Conservation (phyloP, 495 filamentous ascomycete genomes). For the Penicillium roqueforti region DNA sequence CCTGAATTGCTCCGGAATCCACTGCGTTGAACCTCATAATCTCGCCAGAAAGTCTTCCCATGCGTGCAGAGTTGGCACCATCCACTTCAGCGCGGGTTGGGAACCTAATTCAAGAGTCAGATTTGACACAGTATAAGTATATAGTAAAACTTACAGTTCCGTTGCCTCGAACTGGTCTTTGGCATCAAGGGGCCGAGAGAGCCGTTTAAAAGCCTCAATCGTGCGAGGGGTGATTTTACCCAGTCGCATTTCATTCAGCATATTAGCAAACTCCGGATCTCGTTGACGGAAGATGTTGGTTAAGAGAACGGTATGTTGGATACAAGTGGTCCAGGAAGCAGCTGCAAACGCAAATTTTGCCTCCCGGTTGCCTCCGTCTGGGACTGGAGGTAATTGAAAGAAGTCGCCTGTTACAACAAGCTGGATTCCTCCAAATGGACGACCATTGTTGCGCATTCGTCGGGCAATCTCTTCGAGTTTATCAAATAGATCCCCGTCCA, state of each 20-base stretch:
- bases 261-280: constrained; percentile 85
- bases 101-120: constrained; percentile 57
- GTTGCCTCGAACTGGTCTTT: constrained; percentile 81
- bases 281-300: constrained; percentile 95
- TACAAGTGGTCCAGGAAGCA: constrained; percentile 81
- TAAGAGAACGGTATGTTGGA: constrained; percentile 92
- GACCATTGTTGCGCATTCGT: constrained; percentile 74
- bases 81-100: constrained; percentile 91
- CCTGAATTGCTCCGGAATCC: constrained; percentile 71
- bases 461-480: constrained; percentile 91
- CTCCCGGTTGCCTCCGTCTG: constrained; percentile 61
- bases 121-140: constrained; percentile 16
- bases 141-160: constrained; percentile 59
- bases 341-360: constrained; percentile 92
- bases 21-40: constrained; percentile 60
- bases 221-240: constrained; percentile 71
- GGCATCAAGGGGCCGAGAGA: constrained; percentile 66
- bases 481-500: constrained; percentile 94
- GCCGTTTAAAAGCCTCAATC: constrained; percentile 61
- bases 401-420: constrained; percentile 95
- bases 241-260: constrained; percentile 96
- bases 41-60: constrained; percentile 66
- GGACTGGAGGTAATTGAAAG: constrained; percentile 93
- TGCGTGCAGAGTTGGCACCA: constrained; percentile 69
- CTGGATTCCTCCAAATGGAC: constrained; percentile 94